Evolutionary conservation across 768 basidiomycete genomes (phyloP), one percentile per base, ranked within the genome.

Genomic region (Suillus alpinus): DNA sequence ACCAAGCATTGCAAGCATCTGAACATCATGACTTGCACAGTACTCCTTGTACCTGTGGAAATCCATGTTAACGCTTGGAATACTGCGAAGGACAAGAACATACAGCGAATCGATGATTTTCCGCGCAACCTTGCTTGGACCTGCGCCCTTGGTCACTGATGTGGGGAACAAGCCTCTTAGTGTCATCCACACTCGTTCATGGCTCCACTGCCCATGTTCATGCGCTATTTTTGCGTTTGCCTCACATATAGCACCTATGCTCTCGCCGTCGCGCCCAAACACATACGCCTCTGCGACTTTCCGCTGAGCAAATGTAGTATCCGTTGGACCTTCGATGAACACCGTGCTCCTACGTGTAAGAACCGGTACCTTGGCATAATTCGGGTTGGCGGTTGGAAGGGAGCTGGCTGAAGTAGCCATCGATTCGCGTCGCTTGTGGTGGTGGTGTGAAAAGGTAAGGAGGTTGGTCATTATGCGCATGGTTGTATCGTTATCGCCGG

Each of bases 1-100:
- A 0, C 90, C 79, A 4, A 92, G 62, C 84, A 94, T 92, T 0
- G 89, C 91, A 16, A 94, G 77, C 86, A 92, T 87, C 67, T 94
- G 91, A 1, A 93, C 71, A 66, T 94, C 91, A 67, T 84, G 91
- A 37, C 75, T 77, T 7, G 63, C 66, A 14, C 75, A 71, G 34
- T 83, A 73, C 59, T 83, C 77, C 4, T 64, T 60, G 39, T 83
- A 78, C 63, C 85, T 86, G 49, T 18, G 29, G 20, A 6, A 60
- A 39, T 6, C 9, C 32, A 60, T 20, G 57, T 62, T 8, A 63
- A 62, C 23, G 43, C 39, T 34, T 36, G 16, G 37, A 40, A n/a
- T 52, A 56, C 13, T 37, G 31, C 4, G 8, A 23, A n/a, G 7
- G 31, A 49, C 62, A 63, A n/a, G 18, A 34, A 78, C 85, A 65